Evolutionary conservation across 1,284 basidiomycete species (phyloP), one percentile per base, ranked within the genome.

Genomic region (Kwoniella shivajii): DNA sequence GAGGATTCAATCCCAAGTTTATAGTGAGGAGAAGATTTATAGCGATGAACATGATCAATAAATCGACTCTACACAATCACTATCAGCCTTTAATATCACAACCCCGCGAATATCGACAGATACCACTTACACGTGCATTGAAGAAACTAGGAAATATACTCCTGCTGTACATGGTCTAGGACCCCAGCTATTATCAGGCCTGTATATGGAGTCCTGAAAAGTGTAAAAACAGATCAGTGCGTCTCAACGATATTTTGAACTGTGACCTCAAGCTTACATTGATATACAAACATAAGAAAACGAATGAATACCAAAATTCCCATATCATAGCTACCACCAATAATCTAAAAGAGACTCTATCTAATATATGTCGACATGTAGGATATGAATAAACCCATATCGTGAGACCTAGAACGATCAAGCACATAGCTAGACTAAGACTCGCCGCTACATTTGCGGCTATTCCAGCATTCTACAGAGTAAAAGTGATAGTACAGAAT

Each of bases 291-390:
- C 61, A 49, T 10, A 73, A 59, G 50, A 67, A 73, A 22, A 50
- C 47, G 18, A 63, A 34, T 36, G 70, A 66, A 51, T 72, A 72
- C 43, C 67, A 51, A 6, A 69, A 47, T 58, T 72, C 68, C 38
- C 66, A 69, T 9, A 61, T 57, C 62, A 74, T 63, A 26, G 65
- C 58, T 54, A 63, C 66, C 6, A 71, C 36, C 6, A 74, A 52
- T 26, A 74, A 52, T n/a, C 72, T 38, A 38, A 74, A 72, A 29
- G 68, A 71, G 9, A 74, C 54, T 18, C 72, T 63, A 53, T 74
- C 60, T 11, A 74, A 57, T 24, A 58, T 56, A 30, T 63, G 59
- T 34, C 70, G 47, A 20, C 46, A 49, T 7, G 36, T 41, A 16
- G 37, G 43, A n/a, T 56, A 37, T 4, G 49, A 49, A 29, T 50